Evolutionary conservation across 208 protist genomes (phyloP).

Genomic region (Acanthamoeba rhysodes): DNA sequence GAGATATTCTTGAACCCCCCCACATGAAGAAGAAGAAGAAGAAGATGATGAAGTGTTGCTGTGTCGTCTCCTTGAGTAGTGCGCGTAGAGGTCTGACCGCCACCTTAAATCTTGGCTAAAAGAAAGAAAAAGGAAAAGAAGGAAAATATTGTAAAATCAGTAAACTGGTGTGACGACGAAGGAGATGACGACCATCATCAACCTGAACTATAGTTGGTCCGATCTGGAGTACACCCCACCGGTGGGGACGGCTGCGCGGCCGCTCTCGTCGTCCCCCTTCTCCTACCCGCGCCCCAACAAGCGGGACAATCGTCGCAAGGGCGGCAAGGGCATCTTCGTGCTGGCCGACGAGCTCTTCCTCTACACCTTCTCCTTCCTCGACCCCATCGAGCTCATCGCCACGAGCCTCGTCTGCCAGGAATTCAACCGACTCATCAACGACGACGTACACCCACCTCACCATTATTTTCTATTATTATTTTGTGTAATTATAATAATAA

Average conservation of each 20-base stretch:
- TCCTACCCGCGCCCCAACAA: constrained; percentile 53
- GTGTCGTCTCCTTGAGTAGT: too few species aligned
- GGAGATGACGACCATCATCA: neutral
- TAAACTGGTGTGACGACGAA: neutral
- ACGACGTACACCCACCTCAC: neutral
- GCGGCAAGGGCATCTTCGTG: constrained; percentile 54
- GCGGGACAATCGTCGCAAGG: constrained; percentile 14
- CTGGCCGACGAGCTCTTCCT: constrained; percentile 58
- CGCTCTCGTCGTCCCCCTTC: neutral
- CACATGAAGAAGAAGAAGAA: too few species aligned
- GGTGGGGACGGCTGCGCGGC: neutral
- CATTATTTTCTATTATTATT: neutral
- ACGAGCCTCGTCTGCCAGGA: constrained; percentile 33
- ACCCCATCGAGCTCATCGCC: constrained; percentile 53
- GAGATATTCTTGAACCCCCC: too few species aligned
- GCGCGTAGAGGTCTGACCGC: too few species aligned
- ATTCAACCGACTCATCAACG: constrained; percentile 38
- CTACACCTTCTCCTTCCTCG: constrained; percentile 58
- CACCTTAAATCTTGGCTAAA: too few species aligned
- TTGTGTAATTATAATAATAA: neutral
- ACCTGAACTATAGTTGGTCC: constrained; percentile 40
- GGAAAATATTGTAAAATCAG: too few species aligned
- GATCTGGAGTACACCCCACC: neutral
- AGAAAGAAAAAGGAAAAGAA: too few species aligned
- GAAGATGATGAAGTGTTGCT: too few species aligned